phyloP scores from a whole-genome alignment of 2,329 filamentous ascomycete genomes.

The Cordyceps javanica region DNA sequence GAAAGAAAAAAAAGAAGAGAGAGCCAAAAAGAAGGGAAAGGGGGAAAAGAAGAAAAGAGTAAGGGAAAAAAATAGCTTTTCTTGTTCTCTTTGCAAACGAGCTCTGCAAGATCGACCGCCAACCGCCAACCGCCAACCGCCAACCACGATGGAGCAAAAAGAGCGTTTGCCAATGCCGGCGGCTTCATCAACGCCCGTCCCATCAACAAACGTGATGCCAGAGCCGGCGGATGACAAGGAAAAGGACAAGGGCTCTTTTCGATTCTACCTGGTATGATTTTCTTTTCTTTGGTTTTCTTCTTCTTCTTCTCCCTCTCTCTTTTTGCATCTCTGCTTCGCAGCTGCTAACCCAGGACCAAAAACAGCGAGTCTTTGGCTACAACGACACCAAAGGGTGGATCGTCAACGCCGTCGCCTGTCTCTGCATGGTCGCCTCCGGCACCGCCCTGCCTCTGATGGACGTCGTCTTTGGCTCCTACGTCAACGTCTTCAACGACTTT shows the following conservation, averaged over 20 bases:
- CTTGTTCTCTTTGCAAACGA: background rate
- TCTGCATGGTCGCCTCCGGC: conserved; percentile 32
- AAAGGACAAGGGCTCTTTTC: conserved; percentile 1
- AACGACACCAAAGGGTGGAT: conserved; percentile 32
- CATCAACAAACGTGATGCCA: background rate
- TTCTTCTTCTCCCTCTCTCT: too few species aligned
- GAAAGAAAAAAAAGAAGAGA: too few species aligned
- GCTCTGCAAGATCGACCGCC: background rate
- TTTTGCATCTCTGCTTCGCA: background rate
- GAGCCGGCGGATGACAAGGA: background rate
- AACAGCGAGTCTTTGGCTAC: conserved; percentile 33
- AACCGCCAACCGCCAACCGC: background rate
- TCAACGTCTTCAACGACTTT: conserved; percentile 52
- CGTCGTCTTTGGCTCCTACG: conserved; percentile 48
- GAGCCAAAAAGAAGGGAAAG: too few species aligned
- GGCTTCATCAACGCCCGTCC: background rate
- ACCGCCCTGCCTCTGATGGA: conserved; percentile 49
- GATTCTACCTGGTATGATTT: conserved; percentile 12
- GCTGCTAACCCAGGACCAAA: background rate
- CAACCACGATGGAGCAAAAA: background rate
- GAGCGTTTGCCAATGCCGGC: background rate
- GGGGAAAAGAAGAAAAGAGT: too few species aligned
- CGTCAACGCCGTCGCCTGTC: conserved; percentile 28
- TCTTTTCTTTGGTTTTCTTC: too few species aligned
- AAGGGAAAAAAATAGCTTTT: background rate